These are phyloP conservation scores for Tephrocybe sp. DNA, from an alignment of 768 basidiomycete genomes.

Conservation along the genomic window DNA sequence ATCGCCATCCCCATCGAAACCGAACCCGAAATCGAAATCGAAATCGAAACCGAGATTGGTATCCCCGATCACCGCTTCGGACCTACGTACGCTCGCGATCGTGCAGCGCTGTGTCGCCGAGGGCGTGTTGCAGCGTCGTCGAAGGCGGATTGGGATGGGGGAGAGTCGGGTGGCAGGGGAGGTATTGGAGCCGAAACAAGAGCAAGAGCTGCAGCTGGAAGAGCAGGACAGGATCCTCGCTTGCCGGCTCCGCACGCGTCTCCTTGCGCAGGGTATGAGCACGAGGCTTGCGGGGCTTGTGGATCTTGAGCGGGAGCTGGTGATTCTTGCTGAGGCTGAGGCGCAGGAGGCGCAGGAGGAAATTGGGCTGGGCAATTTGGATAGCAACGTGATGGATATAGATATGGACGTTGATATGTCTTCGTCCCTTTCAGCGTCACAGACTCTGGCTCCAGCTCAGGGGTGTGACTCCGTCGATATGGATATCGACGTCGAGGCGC, in stretches of 20 bases:
- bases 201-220: constrained; percentile 1
- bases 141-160: neutral
- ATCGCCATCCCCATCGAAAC: too few species aligned
- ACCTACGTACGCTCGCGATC: constrained; percentile 16
- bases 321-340: too few species aligned
- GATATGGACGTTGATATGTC: constrained; percentile 6
- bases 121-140: constrained; percentile 13
- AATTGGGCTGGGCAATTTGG: constrained; percentile 4
- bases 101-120: constrained; percentile 18
- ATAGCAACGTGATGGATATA: constrained; percentile 11
- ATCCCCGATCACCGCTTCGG: constrained; percentile 10
- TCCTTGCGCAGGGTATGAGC: constrained; percentile 14
- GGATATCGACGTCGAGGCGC: constrained; percentile 20
- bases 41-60: constrained; percentile 4
- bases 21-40: neutral
- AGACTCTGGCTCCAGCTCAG: too few species aligned
- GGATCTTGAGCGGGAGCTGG: neutral
- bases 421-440: too few species aligned
- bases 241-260: constrained; percentile 15
- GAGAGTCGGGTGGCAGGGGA: neutral
- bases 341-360: neutral
- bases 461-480: constrained; percentile 19
- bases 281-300: constrained; percentile 10
- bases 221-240: constrained; percentile 19
- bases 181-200: too few species aligned